These are phyloP conservation scores for Plasmodium vivax DNA, from an alignment of 169 alveolate genomes.

Conservation along the genomic window DNA sequence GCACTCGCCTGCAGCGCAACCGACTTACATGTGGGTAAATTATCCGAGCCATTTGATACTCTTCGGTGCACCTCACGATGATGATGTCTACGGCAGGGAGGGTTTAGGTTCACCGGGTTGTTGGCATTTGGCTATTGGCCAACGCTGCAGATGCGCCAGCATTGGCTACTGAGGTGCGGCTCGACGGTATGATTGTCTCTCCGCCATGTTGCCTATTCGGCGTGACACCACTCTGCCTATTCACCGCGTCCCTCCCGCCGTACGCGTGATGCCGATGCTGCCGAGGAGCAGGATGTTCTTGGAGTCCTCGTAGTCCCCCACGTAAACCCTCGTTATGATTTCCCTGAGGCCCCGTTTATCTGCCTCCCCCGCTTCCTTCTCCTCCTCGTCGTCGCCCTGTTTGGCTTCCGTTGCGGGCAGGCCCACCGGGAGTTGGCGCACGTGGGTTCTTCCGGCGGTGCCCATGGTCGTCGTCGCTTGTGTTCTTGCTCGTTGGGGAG, in stretches of 20 bases:
- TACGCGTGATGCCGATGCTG: slow-evolving; percentile 59
- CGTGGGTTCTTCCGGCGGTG: background rate
- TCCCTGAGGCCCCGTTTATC: slow-evolving; percentile 42
- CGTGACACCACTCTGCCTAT: background rate
- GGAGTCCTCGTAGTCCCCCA: slow-evolving; percentile 62
- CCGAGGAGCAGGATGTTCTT: slow-evolving; percentile 29
- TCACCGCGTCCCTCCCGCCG: background rate
- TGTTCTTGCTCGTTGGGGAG: background rate
- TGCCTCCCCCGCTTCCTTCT: background rate
- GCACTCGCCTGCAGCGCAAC: background rate
- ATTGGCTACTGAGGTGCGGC: background rate
- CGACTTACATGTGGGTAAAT: slow-evolving; percentile 56
- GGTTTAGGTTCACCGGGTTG: background rate
- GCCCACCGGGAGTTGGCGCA: slow-evolving; percentile 3
- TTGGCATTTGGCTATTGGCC: background rate
- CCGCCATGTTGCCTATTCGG: background rate
- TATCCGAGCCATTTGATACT: slow-evolving; percentile 28
- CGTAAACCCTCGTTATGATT: slow-evolving; percentile 42
- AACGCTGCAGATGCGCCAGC: background rate
- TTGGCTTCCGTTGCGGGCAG: background rate
- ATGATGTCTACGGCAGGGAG: slow-evolving; percentile 19
- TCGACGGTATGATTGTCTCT: background rate
- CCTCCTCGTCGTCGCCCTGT: background rate
- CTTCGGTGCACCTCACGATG: slow-evolving; percentile 32
- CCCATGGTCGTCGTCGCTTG: background rate